Percentiles rank a stretch among this genome's conserved stretches.
Conservation (phyloP, 495 filamentous ascomycete species). For the Elasticomyces elasticus region DNA sequence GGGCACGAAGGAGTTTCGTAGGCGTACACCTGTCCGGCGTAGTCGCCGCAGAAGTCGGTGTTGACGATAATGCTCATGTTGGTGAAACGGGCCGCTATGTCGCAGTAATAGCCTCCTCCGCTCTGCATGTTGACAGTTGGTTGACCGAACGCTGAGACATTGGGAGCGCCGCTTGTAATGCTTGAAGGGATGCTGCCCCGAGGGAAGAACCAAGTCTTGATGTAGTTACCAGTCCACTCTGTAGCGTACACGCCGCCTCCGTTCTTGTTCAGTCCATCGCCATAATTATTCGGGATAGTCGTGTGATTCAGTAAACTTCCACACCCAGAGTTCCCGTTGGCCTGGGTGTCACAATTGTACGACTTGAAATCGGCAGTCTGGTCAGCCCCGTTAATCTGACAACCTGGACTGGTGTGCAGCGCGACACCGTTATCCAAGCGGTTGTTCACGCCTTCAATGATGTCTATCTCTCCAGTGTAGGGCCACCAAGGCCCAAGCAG, state of each 20-base stretch:
- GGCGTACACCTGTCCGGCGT: conserved; percentile 27
- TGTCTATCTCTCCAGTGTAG: conserved; percentile 74
- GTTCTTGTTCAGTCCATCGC: conserved; percentile 14
- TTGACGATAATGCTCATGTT: conserved; percentile 41
- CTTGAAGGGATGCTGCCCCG: conserved; percentile 13
- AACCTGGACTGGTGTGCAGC: conserved; percentile 58
- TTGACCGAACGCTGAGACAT: conserved; percentile 50
- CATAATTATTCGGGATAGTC: conserved; percentile 32
- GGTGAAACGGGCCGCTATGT: conserved; percentile 37
- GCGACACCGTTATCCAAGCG: conserved; percentile 54
- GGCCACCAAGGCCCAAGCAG: conserved; percentile 70
- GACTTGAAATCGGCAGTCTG: conserved; percentile 40
- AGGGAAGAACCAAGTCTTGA: conserved; percentile 23
- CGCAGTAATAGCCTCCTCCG: conserved; percentile 25
- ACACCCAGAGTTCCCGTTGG: conserved; percentile 13
- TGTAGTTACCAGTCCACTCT: conserved; percentile 19
- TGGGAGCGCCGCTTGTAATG: conserved; percentile 14
- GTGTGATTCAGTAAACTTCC: conserved; percentile 15
- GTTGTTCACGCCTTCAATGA: conserved; percentile 74
- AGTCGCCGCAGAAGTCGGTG: conserved; percentile 42
- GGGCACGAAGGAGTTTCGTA: conserved; percentile 7
- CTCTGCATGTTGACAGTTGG: conserved; percentile 55
- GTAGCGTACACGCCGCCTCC: conserved; percentile 24
- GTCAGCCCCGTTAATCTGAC: conserved; percentile 44
- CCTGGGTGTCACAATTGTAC: conserved; percentile 39